Evolutionary conservation across 2,329 filamentous ascomycete species (phyloP).

Genomic region (Paraconiothyrium sp.): DNA sequence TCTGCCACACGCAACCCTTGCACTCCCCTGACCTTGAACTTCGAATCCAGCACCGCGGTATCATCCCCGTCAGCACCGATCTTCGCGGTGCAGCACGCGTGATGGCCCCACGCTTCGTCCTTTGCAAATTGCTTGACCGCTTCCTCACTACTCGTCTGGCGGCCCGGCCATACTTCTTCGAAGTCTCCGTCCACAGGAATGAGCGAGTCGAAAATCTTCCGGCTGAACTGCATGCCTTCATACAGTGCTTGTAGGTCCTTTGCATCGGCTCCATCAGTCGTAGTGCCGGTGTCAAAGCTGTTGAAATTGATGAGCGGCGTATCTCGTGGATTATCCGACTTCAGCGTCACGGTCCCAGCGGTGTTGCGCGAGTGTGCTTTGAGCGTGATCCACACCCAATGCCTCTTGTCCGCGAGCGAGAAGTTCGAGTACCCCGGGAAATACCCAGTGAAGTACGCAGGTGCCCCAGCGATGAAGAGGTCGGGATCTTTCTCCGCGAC

Average conservation of each 20-base stretch:
- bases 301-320: constrained; percentile 63
- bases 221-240: constrained; percentile 65
- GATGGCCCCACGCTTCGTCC: constrained; percentile 58
- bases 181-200: constrained; percentile 57
- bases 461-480: constrained; percentile 63
- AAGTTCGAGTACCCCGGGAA: constrained; percentile 63
- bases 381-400: constrained; percentile 62
- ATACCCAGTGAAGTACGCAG: constrained; percentile 63
- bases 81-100: constrained; percentile 66
- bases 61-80: constrained; percentile 62
- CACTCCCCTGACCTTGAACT: constrained; percentile 63
- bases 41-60: constrained; percentile 63
- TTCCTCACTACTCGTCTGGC: constrained; percentile 53
- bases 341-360: constrained; percentile 68
- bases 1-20: constrained; percentile 62
- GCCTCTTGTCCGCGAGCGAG: constrained; percentile 54
- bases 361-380: constrained; percentile 70
- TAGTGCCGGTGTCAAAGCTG: constrained; percentile 56
- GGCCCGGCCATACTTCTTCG: constrained; percentile 60
- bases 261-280: constrained; percentile 66
- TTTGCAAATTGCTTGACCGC: constrained; percentile 50
- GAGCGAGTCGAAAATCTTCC: constrained; percentile 52
- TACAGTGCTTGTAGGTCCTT: constrained; percentile 62
- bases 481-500: constrained; percentile 58
- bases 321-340: constrained; percentile 69